phyloP scores from a whole-genome alignment of 1,284 basidiomycete species.

The Rhodotorula sp. region DNA sequence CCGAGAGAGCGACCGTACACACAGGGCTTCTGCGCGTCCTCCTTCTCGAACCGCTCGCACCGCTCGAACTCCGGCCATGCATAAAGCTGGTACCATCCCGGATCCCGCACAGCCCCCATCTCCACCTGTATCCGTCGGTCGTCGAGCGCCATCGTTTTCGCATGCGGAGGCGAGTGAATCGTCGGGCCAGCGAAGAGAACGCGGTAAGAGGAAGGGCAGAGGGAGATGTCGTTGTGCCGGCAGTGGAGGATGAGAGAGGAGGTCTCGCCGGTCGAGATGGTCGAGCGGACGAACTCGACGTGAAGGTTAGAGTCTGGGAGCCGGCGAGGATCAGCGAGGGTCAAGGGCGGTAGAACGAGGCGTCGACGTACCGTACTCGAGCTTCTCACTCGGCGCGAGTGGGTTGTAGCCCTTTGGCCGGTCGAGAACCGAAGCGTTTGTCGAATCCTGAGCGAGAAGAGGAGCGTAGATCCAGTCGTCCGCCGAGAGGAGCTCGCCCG shows the following conservation, averaged over 20 bases:
- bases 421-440: not conserved
- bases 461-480: not conserved
- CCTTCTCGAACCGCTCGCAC: conserved; percentile 19
- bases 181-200: conserved; percentile 18
- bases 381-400: not conserved
- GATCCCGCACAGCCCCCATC: conserved; percentile 6
- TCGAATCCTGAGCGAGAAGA: not conserved
- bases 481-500: not conserved
- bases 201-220: conserved; percentile 20
- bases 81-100: conserved; percentile 17
- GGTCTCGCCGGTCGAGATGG: not conserved
- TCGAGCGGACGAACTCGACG: not conserved
- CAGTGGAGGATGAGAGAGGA: conserved; percentile 14
- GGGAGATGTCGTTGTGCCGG: conserved; percentile 9
- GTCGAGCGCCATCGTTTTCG: not conserved
- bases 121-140: conserved; percentile 3
- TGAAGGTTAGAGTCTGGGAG: not conserved
- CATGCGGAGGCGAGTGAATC: conserved; percentile 2
- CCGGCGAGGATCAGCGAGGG: not conserved
- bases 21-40: conserved; percentile 2
- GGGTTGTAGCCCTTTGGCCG: not conserved
- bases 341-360: fast-evolving
- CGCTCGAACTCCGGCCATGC: conserved; percentile 18
- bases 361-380: not conserved
- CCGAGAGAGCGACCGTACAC: not conserved